Percentiles rank a stretch among this genome's conserved stretches.
These are phyloP conservation scores for Cyclotella sp. DNA, from an alignment of 108 stramenopile genomes.

Conservation along the genomic window DNA sequence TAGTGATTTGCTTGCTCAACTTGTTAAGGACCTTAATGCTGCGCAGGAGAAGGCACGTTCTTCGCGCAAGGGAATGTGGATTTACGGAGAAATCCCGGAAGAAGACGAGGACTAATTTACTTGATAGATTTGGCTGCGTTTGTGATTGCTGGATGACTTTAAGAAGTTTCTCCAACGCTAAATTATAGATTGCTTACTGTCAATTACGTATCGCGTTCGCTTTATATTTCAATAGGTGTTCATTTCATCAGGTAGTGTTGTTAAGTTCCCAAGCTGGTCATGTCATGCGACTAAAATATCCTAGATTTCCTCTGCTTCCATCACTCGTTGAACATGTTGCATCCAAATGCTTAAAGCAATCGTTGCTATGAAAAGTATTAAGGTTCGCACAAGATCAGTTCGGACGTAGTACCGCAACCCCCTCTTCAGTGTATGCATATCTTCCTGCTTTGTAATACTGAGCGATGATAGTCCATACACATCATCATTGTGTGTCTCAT, in stretches of 20 bases:
- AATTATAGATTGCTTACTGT: constrained; percentile 21
- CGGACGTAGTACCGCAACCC: constrained; percentile 6
- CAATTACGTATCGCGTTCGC: too few relatives aligned
- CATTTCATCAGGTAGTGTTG: too few relatives aligned
- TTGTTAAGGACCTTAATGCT: constrained; percentile 66
- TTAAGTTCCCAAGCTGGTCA: not conserved
- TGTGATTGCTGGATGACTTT: not conserved
- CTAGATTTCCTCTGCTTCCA: constrained; percentile 41
- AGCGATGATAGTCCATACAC: not conserved
- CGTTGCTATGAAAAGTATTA: constrained; percentile 40
- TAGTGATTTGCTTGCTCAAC: constrained; percentile 56
- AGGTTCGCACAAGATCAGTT: constrained; percentile 44
- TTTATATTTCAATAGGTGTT: too few relatives aligned
- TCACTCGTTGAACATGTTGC: constrained; percentile 36
- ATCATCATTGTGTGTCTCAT: not conserved
- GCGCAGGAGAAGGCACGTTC: constrained; percentile 79
- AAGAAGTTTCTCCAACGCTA: not conserved
- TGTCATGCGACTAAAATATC: too few relatives aligned
- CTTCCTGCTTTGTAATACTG: not conserved
- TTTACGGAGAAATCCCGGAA: constrained; percentile 91
- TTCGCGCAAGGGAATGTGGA: constrained; percentile 88
- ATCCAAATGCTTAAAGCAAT: constrained; percentile 30
- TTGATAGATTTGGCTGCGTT: constrained; percentile 10
- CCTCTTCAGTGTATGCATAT: not conserved
- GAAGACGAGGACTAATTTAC: constrained; percentile 78